Evolutionary conservation across 306 rosid species (phyloP).

Genomic region (Argentina anserina): DNA sequence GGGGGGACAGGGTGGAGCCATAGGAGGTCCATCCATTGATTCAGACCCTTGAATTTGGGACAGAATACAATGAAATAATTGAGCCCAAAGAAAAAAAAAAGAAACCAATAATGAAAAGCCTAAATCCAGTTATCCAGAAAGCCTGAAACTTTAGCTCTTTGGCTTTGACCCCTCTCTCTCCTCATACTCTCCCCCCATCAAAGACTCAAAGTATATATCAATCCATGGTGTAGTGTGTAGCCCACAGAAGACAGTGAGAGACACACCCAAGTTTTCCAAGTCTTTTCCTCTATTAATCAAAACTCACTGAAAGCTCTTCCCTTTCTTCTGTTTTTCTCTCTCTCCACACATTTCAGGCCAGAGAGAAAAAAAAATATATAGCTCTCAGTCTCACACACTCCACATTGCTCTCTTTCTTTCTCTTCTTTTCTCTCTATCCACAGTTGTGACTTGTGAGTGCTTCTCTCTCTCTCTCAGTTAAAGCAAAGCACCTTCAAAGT

Average conservation of each 20-base stretch:
- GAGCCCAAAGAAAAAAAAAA: slow-evolving; percentile 3
- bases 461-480: slow-evolving; percentile 23
- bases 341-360: slow-evolving; percentile 35
- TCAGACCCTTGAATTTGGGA: slow-evolving; percentile 35
- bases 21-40: slow-evolving; percentile 33
- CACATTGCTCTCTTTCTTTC: slow-evolving; percentile 19
- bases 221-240: slow-evolving; percentile 25
- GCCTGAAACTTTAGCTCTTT: slow-evolving; percentile 27
- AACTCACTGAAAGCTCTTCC: slow-evolving; percentile 18
- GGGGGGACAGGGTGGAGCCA: slow-evolving; percentile 40
- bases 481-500: slow-evolving; percentile 31
- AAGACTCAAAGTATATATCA: slow-evolving; percentile 4
- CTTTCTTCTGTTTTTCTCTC: slow-evolving; percentile 11
- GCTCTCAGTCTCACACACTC: slow-evolving; percentile 9
- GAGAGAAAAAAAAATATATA: slow-evolving; percentile 20
- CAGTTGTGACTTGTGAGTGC: slow-evolving; percentile 27
- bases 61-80: slow-evolving; percentile 38
- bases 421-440: slow-evolving; percentile 26
- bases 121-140: slow-evolving; percentile 17
- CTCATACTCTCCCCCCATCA: slow-evolving; percentile 12
- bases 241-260: slow-evolving; percentile 26
- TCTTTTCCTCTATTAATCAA: slow-evolving; percentile 5
- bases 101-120: slow-evolving; percentile 11
- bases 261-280: slow-evolving; percentile 23
- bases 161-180: slow-evolving; percentile 38